Conservation (phyloP, 345 rosid species). For the Populus davidiana region DNA sequence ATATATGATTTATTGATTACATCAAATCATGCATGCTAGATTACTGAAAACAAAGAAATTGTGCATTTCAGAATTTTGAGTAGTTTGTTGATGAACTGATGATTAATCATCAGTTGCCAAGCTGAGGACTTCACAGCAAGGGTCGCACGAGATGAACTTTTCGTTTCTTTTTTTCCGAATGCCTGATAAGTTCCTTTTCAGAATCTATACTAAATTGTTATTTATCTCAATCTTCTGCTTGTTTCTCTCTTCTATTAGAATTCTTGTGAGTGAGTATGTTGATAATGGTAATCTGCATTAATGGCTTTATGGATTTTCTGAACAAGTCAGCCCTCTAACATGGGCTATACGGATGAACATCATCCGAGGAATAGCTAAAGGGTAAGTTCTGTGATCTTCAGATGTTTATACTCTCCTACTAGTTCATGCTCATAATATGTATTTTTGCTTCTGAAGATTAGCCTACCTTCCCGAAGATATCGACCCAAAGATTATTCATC, state of each 20-base stretch:
- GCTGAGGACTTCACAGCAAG: slow-evolving; percentile 42
- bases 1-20: not conserved
- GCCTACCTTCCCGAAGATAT: slow-evolving; percentile 73
- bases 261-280: slow-evolving; percentile 59
- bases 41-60: not conserved
- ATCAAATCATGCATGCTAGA: not conserved
- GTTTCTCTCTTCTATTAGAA: slow-evolving; percentile 35
- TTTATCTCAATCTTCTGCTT: not conserved
- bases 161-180: not conserved
- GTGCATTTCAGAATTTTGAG: not conserved
- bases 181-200: not conserved
- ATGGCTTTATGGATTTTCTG: slow-evolving; percentile 66
- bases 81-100: not conserved
- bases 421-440: not conserved
- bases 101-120: slow-evolving; percentile 30
- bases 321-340: slow-evolving; percentile 42
- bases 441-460: slow-evolving; percentile 39
- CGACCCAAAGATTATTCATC: slow-evolving; percentile 58
- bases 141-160: slow-evolving; percentile 4
- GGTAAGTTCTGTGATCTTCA: slow-evolving; percentile 31
- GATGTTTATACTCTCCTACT: not conserved
- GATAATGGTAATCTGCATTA: slow-evolving; percentile 70
- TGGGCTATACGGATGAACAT: slow-evolving; percentile 60
- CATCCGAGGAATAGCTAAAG: slow-evolving; percentile 75
- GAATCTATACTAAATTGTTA: not conserved